Base-by-base conservation (phyloP, 768 basidiomycete species). In the Hypsizygus marmoreus region DNA sequence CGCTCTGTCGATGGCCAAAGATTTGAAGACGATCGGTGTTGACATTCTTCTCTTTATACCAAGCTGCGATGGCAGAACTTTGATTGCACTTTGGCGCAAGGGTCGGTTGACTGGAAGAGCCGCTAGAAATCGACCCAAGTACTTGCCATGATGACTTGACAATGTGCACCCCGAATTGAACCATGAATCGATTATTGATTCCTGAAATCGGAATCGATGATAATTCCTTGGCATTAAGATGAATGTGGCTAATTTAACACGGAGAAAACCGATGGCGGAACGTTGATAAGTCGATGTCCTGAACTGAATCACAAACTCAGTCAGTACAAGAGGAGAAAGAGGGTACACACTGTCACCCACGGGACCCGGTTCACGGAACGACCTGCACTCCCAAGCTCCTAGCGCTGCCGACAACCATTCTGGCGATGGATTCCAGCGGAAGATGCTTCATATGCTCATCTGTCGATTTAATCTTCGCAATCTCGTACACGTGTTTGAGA, bases 401-500 rank as follows among this genome's bases (percentile, higher is more conserved):
- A 40, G 93, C 93, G 56, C 88, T 91, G 39, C 92, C 95, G 54
- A 97, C 72, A 53, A 98, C 76, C 65, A 89, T 90, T 61, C 86
- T 86, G 22, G 91, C 87, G 40, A 99, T 86, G 57, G 84, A 82
- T 74, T 97, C 90, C 52, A 95, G 75, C 52, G 83, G 81, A 53
- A 97, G 76, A 62, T 88, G 88, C 71, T 81, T 88, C 75, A 97
- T 72, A 65, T 92, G 87, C 53, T 87, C 87, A 71, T 99, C 97
- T 60, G 78, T 81, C 42, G 82, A 79, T 74, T 99, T 99, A 67
- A 99, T 89, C 78, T 91, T 95, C 28, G 95, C 92, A 64, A 99
- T 97, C 76, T 98, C 97, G 68, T 94, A 97, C 64, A 98, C 80
- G 75, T 97, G 95, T 76, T 99, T 99, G 59, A 98, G 78, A 62